A percentile compares a stretch with the other conserved stretches of the same genome.
phyloP scores from a whole-genome alignment of 2,329 filamentous ascomycete genomes.

The Nakataea oryzae region DNA sequence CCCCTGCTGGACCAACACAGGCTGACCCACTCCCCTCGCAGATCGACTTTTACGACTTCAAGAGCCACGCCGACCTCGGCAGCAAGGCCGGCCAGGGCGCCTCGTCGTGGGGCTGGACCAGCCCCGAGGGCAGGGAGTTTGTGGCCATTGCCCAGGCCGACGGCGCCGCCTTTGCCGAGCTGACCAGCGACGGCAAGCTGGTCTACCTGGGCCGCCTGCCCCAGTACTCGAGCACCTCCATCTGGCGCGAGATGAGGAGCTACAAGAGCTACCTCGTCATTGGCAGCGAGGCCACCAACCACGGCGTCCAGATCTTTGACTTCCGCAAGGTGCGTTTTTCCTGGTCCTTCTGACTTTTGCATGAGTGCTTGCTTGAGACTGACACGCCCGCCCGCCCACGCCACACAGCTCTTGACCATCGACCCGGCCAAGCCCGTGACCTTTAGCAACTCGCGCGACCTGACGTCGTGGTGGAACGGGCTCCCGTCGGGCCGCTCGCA shows the following conservation, averaged over 20 bases:
- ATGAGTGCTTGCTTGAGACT: too few species aligned
- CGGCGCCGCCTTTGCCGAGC: conserved; percentile 42
- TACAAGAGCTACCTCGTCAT: conserved; percentile 25
- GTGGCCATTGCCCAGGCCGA: conserved; percentile 42
- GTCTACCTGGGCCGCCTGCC: conserved; percentile 42
- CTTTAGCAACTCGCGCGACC: conserved; percentile 1
- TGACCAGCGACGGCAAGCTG: conserved; percentile 36
- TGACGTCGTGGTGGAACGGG: background rate
- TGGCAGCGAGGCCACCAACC: conserved; percentile 30
- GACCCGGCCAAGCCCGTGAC: conserved; percentile 24
- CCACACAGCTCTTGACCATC: conserved; percentile 31
- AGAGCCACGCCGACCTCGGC: conserved; percentile 1
- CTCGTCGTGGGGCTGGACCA: conserved; percentile 32
- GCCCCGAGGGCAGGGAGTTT: conserved; percentile 40
- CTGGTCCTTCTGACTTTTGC: too few species aligned
- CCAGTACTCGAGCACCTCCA: conserved; percentile 17
- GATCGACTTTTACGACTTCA: conserved; percentile 4
- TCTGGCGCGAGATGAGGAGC: conserved; percentile 41
- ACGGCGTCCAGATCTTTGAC: conserved; percentile 54
- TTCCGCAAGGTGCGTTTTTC: conserved; percentile 43
- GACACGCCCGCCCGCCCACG: too few species aligned
- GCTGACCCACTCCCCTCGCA: too few species aligned
- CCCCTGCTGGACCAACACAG: too few species aligned
- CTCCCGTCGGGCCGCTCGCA: conserved; percentile 3
- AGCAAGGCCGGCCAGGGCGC: conserved; percentile 1